Base-by-base conservation (phyloP, 2,329 filamentous ascomycete genomes). In the Fusarium sp. region DNA sequence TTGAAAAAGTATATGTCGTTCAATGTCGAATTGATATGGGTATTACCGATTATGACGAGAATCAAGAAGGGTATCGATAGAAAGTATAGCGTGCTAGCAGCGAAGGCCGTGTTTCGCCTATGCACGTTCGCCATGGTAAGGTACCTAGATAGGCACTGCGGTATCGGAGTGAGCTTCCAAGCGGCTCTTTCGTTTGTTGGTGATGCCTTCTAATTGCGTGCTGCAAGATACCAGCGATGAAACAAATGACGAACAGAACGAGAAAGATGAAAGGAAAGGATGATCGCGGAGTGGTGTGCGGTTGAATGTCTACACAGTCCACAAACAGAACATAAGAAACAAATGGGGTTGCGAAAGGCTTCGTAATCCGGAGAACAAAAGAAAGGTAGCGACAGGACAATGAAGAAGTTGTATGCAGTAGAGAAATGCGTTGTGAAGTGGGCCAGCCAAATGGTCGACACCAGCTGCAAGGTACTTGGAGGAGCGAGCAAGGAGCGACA, bases 1-100 rank as follows among this genome's bases (percentile, higher is more conserved):
- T 91, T 92, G 81, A 97, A 92, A 82, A 98, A 96, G 83, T 93
- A 97, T 75, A 93, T 93, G 64, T 89, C 84, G 66, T 87, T 88
- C 38, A 95, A 85, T 11, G 92, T 87, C 21, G 85, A 78, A 63
- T 86, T 87, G 76, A 90, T 85, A 76, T 85, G 86, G 59, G 91
- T 91, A 82, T 93, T 94, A 74, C 93, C 94, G 74, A 97, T 89
- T 76, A 94, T 87, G 76, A 89, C 93, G 74, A 97, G 88, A 69
- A 97, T 88, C 42, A 97, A 85, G 80, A 97, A 97, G 72, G 95
- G 86, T 72, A 93, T 87, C 42, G 92, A 88, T 68, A 96, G 79
- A 68, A 95, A 84, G 80, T 96, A 95, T 77, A 92, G 88, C 72
- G 92, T 83, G 37, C 89, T 89, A 51, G 92, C 90, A 51, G 92